Base-by-base conservation (phyloP, 495 filamentous ascomycete species). In the Rusavskia elegans region DNA sequence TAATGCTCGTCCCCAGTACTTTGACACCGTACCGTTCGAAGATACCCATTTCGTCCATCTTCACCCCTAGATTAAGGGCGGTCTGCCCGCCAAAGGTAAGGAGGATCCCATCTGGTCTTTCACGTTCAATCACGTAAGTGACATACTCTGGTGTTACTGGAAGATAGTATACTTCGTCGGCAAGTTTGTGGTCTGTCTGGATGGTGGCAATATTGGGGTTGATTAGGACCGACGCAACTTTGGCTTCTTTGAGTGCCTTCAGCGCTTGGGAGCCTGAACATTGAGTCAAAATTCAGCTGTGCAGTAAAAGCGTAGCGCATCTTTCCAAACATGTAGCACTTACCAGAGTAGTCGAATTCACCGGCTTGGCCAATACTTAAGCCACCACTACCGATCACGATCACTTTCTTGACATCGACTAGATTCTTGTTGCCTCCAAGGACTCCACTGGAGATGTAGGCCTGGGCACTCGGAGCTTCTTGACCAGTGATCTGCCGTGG, bases 191-290 rank as follows among this genome's bases (percentile, higher is more conserved):
- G 23, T 94, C 90, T 36, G 90, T 98, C 68, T 98, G 90, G 61
- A 98, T 98, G 27, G 90, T 98, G 37, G 90, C 90, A 59, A 98
- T 98, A 66, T 98, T 98, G 45, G 90, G 92, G 68, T 98, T 98
- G 71, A 98, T 89, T 51, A 98, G 79, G 54, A 98, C 82, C 2
- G 92, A 95, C 59, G 87, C 82, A 55, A 98, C 89, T 54, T 85
- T 84, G 58, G 93, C 90, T 67, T 96, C 90, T 68, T 95, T 98
- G 52, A 98, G 70, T 17, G 90, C 90, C 73, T 97, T 97, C 61
- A 97, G 85, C 27, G 90, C 90, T 63, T 83, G 89, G n/a, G 89
- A 90, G 48, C 90, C 89, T 95, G 66, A 9, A 25, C 2, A 41
- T 66, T n/a, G 85, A 65, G 89, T 29, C n/a, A 16, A 11, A 38